Evolutionary conservation across 352 stramenopile genomes (phyloP).

Genomic region (Phytophthora macrochlamydospora): DNA sequence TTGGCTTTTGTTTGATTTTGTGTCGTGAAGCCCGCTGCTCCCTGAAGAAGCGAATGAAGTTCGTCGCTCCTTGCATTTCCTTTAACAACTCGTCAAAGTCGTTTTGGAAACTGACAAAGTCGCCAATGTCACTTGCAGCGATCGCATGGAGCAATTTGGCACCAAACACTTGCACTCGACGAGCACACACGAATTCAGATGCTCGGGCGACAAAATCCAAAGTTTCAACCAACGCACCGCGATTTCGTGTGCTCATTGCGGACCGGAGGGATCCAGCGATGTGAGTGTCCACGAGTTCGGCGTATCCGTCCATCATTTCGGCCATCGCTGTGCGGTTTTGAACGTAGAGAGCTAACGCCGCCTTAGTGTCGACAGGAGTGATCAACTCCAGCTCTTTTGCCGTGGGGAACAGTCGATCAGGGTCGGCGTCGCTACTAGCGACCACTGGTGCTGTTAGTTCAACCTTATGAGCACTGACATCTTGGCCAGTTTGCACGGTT

Average conservation of each 20-base stretch:
- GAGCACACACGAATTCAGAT: constrained; percentile 74
- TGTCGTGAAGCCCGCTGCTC: constrained; percentile 14
- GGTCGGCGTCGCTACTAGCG: constrained; percentile 9
- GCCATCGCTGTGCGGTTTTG: constrained; percentile 62
- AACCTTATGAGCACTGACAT: constrained; percentile 26
- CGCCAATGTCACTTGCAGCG: constrained; percentile 52
- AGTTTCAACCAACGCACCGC: constrained; percentile 59
- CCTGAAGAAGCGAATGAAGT: constrained; percentile 38
- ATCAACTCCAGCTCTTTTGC: constrained; percentile 58
- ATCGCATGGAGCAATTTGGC: constrained; percentile 63
- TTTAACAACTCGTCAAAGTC: constrained; percentile 29
- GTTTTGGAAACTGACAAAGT: constrained; percentile 26
- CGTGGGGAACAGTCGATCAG: constrained; percentile 51
- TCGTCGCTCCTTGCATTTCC: constrained; percentile 29
- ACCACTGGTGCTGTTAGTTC: constrained; percentile 37
- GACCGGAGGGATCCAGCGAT: constrained; percentile 50
- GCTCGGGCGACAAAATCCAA: constrained; percentile 70
- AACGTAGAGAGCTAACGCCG: constrained; percentile 54
- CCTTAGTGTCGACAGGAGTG: constrained; percentile 65
- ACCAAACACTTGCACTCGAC: constrained; percentile 67
- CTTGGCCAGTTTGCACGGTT: neutral
- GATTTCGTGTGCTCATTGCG: constrained; percentile 46
- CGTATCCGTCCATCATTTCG: constrained; percentile 77
- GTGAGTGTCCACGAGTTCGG: constrained; percentile 56
- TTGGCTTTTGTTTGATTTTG: constrained; percentile 15